Evolutionary conservation across 148 eudicot species (phyloP).

Genomic region (Fagopyrum homotropicum): DNA sequence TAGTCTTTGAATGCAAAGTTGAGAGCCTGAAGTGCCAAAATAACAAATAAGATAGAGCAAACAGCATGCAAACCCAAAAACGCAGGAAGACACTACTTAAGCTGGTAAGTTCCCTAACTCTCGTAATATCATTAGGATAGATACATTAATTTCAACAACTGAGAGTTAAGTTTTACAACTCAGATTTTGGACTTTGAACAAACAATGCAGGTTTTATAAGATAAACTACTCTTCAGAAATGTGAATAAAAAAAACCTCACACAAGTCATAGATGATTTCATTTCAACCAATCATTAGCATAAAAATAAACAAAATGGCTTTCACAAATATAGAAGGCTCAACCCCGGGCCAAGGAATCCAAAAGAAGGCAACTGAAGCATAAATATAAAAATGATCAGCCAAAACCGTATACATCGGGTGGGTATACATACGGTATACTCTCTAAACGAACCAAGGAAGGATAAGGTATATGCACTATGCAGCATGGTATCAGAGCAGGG

Average conservation of each 20-base stretch:
- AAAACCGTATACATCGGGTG: not conserved
- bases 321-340: not conserved
- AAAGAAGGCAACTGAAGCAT: not conserved
- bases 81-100: not conserved
- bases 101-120: not conserved
- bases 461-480: not conserved
- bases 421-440: not conserved
- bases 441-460: not conserved
- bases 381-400: not conserved
- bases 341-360: not conserved
- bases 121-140: not conserved
- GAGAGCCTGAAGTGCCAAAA: conserved; percentile 16
- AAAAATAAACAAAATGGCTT: not conserved
- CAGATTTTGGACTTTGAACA: not conserved
- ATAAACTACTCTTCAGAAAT: not conserved
- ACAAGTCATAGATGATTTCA: not conserved
- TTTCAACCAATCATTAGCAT: not conserved
- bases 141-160: not conserved
- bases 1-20: conserved; percentile 25
- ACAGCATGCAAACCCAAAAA: not conserved
- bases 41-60: not conserved
- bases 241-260: not conserved
- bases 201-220: not conserved
- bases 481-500: not conserved
- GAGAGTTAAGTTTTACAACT: too few species aligned